Evolutionary conservation across 768 basidiomycete genomes (phyloP), one percentile per base, ranked within the genome.

Genomic region (Dendrothele bispora): DNA sequence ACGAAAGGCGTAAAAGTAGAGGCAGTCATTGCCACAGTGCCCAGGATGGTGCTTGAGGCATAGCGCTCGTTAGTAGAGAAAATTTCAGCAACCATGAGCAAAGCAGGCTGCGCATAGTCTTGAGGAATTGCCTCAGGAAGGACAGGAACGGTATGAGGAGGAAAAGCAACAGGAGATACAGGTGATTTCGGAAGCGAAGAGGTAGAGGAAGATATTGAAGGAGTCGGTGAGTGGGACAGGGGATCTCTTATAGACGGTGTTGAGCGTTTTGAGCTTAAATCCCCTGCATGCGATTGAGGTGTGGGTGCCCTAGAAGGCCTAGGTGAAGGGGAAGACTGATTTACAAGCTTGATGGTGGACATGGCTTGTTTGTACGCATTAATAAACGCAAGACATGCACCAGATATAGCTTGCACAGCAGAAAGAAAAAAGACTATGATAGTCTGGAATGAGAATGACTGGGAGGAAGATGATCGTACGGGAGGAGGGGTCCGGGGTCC

Each of bases 341-440:
- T 84, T 22, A 88, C 83, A 25, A 74, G 74, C 63, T 80, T 84
- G 55, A 87, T 82, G 36, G 86, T 84, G 46, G 66, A 69, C 7
- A 86, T 59, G 12, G 78, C 74, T 55, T 82, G 84, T 61, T 79
- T 83, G 70, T 88, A 87, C 18, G 78, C 70, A 39, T 85, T 78
- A 38, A 88, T 80, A 43, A 91, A 68, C 29, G 80, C 73, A 11
- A 91, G 78, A 55, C 83, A 84, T 29, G 73, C 66, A 7, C 86
- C 83, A 1, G 90, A 90, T 27, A 91, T 63, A 5, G 76, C 71
- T 55, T 90, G 89, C 12, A 92, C 73, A 24, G 83, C 74, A 11
- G 91, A 88, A 18, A 95, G 83, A 17, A 88, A 65, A 52, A 87
- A 62, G 37, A 93, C 75, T 43, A 88, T 69, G 30, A 90, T 61